These are phyloP conservation scores for Aurantiochytrium sp. DNA, from an alignment of 108 stramenopile genomes.

Conservation along the genomic window DNA sequence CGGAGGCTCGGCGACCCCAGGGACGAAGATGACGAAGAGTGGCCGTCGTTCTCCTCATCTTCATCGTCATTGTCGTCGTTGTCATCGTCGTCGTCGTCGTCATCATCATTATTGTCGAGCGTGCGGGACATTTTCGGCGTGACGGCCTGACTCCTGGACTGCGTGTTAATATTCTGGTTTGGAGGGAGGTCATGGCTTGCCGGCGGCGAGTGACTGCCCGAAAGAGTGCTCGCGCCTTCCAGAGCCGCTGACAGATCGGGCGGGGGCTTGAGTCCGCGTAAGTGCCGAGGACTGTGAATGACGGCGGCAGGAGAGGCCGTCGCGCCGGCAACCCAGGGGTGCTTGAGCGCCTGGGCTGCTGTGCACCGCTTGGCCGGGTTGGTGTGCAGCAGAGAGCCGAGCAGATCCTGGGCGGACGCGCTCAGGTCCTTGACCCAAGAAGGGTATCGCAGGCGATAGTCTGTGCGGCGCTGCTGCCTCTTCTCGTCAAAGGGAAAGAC, in stretches of 20 bases:
- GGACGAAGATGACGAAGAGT: background rate
- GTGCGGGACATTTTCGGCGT: background rate
- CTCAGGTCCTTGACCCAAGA: background rate
- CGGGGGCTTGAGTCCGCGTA: background rate
- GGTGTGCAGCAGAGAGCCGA: background rate
- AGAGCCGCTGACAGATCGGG: background rate
- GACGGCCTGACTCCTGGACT: background rate
- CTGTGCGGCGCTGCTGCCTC: constrained; percentile 26
- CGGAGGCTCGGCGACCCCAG: background rate
- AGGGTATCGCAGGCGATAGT: background rate
- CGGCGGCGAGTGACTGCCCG: too few species aligned
- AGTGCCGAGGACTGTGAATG: background rate
- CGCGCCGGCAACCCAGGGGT: background rate
- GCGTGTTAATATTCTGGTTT: too few species aligned
- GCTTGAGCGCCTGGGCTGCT: background rate
- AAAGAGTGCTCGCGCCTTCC: background rate
- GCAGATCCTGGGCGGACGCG: background rate
- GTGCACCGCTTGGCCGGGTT: background rate
- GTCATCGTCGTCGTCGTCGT: background rate
- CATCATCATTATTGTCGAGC: background rate
- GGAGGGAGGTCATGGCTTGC: too few species aligned
- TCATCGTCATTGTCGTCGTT: background rate
- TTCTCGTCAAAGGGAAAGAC: constrained; percentile 48
- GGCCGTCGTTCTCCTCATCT: background rate
- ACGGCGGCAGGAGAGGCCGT: background rate